These are phyloP conservation scores for Melaleuca alternifolia DNA, from an alignment of 345 rosid genomes.

Conservation along the genomic window DNA sequence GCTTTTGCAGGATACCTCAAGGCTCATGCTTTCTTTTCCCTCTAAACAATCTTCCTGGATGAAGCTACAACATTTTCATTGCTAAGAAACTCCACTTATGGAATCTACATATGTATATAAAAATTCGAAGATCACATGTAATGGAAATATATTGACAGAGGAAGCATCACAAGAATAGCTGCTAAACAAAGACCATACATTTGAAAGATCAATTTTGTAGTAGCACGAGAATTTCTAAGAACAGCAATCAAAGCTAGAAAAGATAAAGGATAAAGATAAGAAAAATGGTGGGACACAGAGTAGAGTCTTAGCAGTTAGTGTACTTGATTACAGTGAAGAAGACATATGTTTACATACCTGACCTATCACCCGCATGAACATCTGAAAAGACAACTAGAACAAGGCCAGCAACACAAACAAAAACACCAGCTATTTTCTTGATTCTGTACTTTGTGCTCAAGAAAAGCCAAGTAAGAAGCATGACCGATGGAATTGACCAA, in stretches of 20 bases:
- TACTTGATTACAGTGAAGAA: not conserved
- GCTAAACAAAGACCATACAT: not conserved
- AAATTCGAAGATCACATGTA: not conserved
- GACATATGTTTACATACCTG: slow-evolving; percentile 27
- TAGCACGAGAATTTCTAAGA: not conserved
- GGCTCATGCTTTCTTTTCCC: not conserved
- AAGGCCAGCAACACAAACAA: slow-evolving; percentile 72
- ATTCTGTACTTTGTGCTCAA: slow-evolving; percentile 67
- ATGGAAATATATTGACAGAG: not conserved
- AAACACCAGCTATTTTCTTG: slow-evolving; percentile 70
- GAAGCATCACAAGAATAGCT: not conserved
- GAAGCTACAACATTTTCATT: not conserved
- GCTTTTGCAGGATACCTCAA: not conserved
- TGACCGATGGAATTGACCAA: slow-evolving; percentile 85
- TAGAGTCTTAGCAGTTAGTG: not conserved
- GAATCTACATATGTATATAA: not conserved
- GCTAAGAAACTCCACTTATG: not conserved
- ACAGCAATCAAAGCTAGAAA: not conserved
- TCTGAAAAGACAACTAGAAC: slow-evolving; percentile 83
- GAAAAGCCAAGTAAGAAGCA: slow-evolving; percentile 75
- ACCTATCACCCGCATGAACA: slow-evolving; percentile 67
- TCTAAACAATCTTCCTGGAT: not conserved
- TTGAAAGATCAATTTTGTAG: not conserved
- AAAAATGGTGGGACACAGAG: not conserved
- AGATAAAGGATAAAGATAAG: not conserved